Evolutionary conservation across 1,284 basidiomycete genomes (phyloP), one percentile per base, ranked within the genome.

Genomic region (Inonotus hispidus): DNA sequence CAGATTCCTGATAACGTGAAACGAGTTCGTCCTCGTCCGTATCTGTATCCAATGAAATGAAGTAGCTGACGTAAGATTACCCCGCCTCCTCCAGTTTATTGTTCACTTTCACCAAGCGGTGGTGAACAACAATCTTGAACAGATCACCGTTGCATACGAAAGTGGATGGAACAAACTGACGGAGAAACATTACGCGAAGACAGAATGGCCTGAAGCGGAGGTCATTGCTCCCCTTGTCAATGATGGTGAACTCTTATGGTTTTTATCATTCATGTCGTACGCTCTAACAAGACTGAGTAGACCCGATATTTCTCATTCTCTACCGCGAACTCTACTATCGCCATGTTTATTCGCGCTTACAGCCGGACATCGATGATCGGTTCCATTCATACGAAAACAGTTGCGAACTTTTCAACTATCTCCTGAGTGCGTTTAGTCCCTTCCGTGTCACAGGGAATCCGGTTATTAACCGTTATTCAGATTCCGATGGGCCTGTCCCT

Each of bases 361-460:
- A 92, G 71, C 95, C 96, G 60, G 92, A 97, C 73, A 87, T 98
- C 66, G 95, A 98, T 73, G 96, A 98, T 75, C 90, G 96, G 59
- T 95, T 98, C 82, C 93, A 97, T 74, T 96, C 94, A 1, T 99
- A 98, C 76, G 96, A 98, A 75, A 97, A 98, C 78, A 97, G 95
- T 75, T 98, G 96, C 82, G 93, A 97, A 73, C 81, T 99, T 66
- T 90, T 98, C 85, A 98, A 98, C 78, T 95, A 95, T 73, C 85
- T 99, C 75, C 79, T 93, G 62, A 92, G 84, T 85, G 65, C 58
- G 82, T 43, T 27, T 37, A 13, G 43, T 25, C 11, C 27, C 14
- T 53, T 29, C 6, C 25, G 25, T 62, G 37, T 37, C 52, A 54
- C 69, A 49, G 47, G 53, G n/a, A 39, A 56, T 41, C 23, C 29